A percentile compares a stretch with the other conserved stretches of the same genome.
Conservation (phyloP, 805 yeast species). For the Lipomyces sp. region DNA sequence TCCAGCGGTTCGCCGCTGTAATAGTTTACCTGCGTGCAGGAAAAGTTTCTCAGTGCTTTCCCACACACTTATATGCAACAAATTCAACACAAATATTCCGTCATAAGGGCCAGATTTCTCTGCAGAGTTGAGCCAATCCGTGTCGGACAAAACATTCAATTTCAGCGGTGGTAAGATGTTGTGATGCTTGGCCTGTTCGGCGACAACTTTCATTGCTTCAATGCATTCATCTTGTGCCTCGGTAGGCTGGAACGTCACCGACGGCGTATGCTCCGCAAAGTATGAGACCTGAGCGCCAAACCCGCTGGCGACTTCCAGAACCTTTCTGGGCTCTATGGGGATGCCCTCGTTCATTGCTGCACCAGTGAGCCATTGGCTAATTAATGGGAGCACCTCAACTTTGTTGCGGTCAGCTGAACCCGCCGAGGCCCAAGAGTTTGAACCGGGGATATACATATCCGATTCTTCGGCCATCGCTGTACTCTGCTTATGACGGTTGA, state of each 20-base stretch:
- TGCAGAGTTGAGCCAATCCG: constrained; percentile 22
- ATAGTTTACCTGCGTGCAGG: constrained; percentile 16
- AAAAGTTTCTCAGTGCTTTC: constrained; percentile 25
- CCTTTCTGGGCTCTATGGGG: neutral
- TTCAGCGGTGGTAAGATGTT: constrained; percentile 22
- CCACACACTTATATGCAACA: constrained; percentile 36
- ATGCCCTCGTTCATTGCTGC: neutral
- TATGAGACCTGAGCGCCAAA: constrained; percentile 35
- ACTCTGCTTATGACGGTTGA: neutral
- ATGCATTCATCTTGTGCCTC: constrained; percentile 36
- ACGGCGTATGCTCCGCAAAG: constrained; percentile 27
- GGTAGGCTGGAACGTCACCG: constrained; percentile 31
- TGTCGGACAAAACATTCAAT: constrained; percentile 23
- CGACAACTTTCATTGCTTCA: constrained; percentile 25
- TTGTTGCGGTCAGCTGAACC: constrained; percentile 37
- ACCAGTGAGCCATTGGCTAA: constrained; percentile 19
- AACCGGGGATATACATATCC: constrained; percentile 19
- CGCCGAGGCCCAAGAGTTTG: constrained; percentile 35
- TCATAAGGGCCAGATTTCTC: constrained; percentile 15
- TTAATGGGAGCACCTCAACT: constrained; percentile 24
- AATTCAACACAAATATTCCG: constrained; percentile 31
- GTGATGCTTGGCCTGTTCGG: constrained; percentile 1
- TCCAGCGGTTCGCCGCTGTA: constrained; percentile 11
- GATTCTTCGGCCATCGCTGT: neutral
- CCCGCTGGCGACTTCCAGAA: constrained; percentile 34